Conservation (phyloP, 192 early-diverging fungal species). For the Rhizoclosmatium sp. region DNA sequence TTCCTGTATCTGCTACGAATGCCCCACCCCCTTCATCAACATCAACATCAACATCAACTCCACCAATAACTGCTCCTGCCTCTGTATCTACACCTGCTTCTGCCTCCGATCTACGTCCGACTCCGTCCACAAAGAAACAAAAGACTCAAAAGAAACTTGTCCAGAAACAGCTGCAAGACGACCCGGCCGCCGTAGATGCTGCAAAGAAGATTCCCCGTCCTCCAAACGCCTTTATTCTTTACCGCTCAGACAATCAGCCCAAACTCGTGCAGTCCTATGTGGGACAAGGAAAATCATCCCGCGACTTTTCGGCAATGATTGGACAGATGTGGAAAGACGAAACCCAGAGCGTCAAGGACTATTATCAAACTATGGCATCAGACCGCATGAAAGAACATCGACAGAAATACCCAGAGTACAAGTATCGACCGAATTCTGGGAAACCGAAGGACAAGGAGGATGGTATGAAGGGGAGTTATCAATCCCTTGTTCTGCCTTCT, state of each 20-base stretch:
- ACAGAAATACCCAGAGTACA: slow-evolving; percentile 14
- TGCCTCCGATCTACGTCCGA: no score
- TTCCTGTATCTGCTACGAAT: no score
- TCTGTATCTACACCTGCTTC: no score
- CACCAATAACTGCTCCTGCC: no score
- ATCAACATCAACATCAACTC: no score
- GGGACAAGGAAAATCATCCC: slow-evolving; percentile 16
- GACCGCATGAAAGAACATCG: slow-evolving; percentile 20
- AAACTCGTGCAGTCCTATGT: slow-evolving; percentile 3
- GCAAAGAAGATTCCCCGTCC: slow-evolving; percentile 13
- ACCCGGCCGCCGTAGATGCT: neutral
- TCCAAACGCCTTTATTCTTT: slow-evolving; percentile 35
- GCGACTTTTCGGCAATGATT: slow-evolving; percentile 10
- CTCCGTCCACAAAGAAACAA: no score
- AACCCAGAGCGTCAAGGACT: neutral
- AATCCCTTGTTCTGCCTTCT: neutral
- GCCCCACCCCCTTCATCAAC: no score
- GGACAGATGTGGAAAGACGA: slow-evolving; percentile 23
- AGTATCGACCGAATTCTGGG: slow-evolving; percentile 3
- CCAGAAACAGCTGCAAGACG: neutral
- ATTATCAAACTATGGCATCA: slow-evolving; percentile 15
- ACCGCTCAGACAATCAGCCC: slow-evolving; percentile 29
- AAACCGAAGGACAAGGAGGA: neutral
- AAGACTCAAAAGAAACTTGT: no score
- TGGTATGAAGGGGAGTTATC: neutral